Evolutionary conservation across 2,329 filamentous ascomycete species (phyloP).

Genomic region (Macrophomina tecta): DNA sequence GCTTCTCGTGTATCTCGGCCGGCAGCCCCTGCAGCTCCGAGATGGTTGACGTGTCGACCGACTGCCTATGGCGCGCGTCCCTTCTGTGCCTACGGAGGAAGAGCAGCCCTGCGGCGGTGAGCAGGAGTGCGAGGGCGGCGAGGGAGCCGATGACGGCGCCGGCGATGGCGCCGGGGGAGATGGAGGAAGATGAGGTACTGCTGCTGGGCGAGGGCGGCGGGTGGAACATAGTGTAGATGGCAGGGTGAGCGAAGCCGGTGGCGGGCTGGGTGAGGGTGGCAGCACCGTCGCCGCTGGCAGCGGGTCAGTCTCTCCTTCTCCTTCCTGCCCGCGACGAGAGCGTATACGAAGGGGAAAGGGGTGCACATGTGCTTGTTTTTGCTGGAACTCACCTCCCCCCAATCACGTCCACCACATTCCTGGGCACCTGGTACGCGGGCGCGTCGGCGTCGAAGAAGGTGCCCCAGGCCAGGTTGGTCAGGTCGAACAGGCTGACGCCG

Average conservation of each 20-base stretch:
- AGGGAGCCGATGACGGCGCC: constrained; percentile 24
- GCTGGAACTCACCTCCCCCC: constrained; percentile 16
- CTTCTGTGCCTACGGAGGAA: neutral
- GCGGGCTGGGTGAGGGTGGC: constrained; percentile 26
- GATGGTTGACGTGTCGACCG: neutral
- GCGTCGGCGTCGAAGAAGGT: neutral
- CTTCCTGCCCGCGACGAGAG: neutral
- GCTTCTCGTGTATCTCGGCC: constrained; percentile 6
- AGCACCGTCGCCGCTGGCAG: neutral
- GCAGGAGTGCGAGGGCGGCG: neutral
- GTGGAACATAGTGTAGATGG: constrained; percentile 26
- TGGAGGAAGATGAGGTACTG: neutral
- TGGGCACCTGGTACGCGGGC: neutral
- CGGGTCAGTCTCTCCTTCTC: neutral
- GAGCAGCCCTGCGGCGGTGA: neutral
- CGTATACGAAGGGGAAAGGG: neutral
- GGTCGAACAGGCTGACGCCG: constrained; percentile 31
- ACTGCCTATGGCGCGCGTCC: neutral
- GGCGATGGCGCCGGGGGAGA: constrained; percentile 10
- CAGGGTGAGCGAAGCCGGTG: constrained; percentile 23
- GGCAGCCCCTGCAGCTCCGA: neutral
- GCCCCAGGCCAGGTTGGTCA: constrained; percentile 32
- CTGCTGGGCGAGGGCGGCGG: neutral
- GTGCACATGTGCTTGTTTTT: neutral
- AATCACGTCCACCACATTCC: constrained; percentile 12